Percentiles rank a stretch among this genome's conserved stretches.
These are phyloP conservation scores for Salix suchowensis DNA, from an alignment of 345 rosid species.

Conservation along the genomic window DNA sequence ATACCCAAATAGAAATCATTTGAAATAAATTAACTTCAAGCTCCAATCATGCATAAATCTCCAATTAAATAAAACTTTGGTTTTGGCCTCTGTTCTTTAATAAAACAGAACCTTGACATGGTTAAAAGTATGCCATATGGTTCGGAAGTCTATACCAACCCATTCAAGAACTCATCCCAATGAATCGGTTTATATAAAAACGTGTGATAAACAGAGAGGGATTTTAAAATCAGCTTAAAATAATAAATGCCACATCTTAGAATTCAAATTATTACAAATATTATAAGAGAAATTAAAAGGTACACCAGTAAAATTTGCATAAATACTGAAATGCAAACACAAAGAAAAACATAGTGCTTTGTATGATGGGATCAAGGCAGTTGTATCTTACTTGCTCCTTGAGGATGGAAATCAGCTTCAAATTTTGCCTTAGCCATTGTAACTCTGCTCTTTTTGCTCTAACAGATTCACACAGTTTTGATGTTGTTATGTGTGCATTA, in stretches of 20 bases:
- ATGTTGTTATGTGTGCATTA: conserved; percentile 49
- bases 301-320: background rate
- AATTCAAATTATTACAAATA: background rate
- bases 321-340: background rate
- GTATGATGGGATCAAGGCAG: background rate
- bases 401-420: conserved; percentile 62
- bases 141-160: background rate
- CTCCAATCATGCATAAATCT: background rate
- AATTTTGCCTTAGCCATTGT: conserved; percentile 58
- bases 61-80: background rate
- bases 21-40: conserved; percentile 1
- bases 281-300: background rate
- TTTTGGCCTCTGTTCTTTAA: background rate
- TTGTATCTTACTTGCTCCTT: conserved; percentile 55
- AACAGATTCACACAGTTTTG: conserved; percentile 69
- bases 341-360: background rate
- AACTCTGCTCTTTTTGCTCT: conserved; percentile 52
- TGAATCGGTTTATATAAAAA: background rate
- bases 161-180: background rate
- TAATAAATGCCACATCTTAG: background rate
- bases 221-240: background rate
- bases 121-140: background rate
- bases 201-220: background rate
- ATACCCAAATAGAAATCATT: background rate
- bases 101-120: background rate